phyloP scores from a whole-genome alignment of 2,329 filamentous ascomycete genomes.

The Fusarium sp. region DNA sequence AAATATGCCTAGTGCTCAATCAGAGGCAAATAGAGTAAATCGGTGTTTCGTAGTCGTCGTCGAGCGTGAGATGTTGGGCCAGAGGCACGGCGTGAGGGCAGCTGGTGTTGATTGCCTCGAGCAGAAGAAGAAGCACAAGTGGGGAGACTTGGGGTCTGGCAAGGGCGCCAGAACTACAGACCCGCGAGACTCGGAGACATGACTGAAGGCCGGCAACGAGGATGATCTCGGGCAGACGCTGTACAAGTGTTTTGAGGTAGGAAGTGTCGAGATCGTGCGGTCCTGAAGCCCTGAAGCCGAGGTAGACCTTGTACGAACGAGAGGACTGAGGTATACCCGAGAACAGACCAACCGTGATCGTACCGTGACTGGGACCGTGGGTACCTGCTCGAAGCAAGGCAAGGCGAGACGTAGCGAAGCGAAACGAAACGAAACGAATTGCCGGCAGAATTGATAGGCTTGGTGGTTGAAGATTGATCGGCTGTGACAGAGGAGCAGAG shows the following conservation, averaged over 20 bases:
- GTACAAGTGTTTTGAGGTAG: slow-evolving; percentile 21
- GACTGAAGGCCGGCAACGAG: slow-evolving; percentile 50
- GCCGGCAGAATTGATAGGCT: slow-evolving; percentile 8
- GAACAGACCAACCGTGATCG: slow-evolving; percentile 29
- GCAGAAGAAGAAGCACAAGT: slow-evolving; percentile 34
- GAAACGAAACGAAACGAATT: slow-evolving; percentile 11
- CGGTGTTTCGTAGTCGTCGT: slow-evolving; percentile 31
- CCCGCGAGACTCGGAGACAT: slow-evolving; percentile 57
- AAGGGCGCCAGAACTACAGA: slow-evolving; percentile 59
- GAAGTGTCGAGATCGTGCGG: slow-evolving; percentile 9
- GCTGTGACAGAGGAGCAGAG: slow-evolving; percentile 1
- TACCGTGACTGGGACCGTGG: slow-evolving; percentile 24
- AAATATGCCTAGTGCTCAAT: slow-evolving; percentile 11
- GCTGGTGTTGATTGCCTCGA: slow-evolving; percentile 21
- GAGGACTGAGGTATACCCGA: slow-evolving; percentile 19
- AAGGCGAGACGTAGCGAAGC: slow-evolving; percentile 5
- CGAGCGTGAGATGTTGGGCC: slow-evolving; percentile 23
- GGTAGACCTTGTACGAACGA: slow-evolving; percentile 11
- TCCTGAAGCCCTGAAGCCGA: slow-evolving; percentile 22
- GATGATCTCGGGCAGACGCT: slow-evolving; percentile 42
- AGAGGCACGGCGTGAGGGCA: slow-evolving; percentile 25
- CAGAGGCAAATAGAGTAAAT: slow-evolving; percentile 14
- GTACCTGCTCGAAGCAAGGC: slow-evolving; percentile 18
- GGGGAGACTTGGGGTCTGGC: slow-evolving; percentile 53
- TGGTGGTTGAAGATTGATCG: slow-evolving; percentile 1